These are phyloP conservation scores for Neonectria neomacrospora DNA, from an alignment of 2,329 filamentous ascomycete species.

Conservation along the genomic window DNA sequence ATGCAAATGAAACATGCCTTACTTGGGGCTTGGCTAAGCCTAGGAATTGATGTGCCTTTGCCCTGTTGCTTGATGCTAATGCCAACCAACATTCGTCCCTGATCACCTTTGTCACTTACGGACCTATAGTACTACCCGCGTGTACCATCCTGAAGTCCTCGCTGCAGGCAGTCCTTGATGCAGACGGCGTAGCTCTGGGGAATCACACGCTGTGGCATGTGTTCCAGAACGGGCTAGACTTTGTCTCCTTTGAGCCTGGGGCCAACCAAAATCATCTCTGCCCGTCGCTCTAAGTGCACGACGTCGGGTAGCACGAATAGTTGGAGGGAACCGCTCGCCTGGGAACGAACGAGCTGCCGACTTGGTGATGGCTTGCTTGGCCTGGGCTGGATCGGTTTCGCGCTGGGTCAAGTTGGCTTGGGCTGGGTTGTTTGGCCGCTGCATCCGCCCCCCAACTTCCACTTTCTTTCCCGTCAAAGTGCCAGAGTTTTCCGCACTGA, in stretches of 20 bases:
- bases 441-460: constrained; percentile 14
- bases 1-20: constrained; percentile 12
- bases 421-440: constrained; percentile 1
- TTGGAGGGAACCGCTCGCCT: not conserved
- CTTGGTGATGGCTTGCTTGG: constrained; percentile 13
- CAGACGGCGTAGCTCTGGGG: constrained; percentile 1
- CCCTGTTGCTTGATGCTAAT: not conserved
- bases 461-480: not conserved
- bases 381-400: constrained; percentile 17
- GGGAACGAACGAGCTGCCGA: not conserved
- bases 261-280: constrained; percentile 2
- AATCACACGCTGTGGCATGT: constrained; percentile 12
- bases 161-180: not conserved
- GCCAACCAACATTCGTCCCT: not conserved
- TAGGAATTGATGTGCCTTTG: not conserved
- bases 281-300: constrained; percentile 11
- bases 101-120: too few relatives aligned
- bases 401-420: constrained; percentile 3
- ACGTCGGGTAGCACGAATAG: not conserved
- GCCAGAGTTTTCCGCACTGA: not conserved
- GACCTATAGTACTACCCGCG: too few relatives aligned
- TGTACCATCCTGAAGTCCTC: not conserved
- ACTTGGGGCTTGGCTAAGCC: not conserved
- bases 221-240: constrained; percentile 12
- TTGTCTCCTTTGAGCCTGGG: constrained; percentile 4